Evolutionary conservation across 2,329 filamentous ascomycete genomes (phyloP).

Genomic region (Alternaria sp.): DNA sequence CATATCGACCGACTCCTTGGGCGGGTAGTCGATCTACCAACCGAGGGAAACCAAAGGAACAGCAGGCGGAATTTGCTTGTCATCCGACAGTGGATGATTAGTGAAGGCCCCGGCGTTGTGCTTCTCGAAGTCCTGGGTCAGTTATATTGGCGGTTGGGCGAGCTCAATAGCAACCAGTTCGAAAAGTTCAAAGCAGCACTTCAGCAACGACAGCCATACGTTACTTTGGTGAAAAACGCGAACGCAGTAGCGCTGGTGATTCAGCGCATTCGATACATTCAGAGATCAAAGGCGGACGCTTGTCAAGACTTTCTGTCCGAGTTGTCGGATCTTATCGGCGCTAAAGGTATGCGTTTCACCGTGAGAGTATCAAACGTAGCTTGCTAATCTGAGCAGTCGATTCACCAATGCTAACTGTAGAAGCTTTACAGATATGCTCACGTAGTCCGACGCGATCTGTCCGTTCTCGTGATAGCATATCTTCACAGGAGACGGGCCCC

Average conservation of each 20-base stretch:
- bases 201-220: conserved; percentile 36
- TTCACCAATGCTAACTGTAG: conserved; percentile 34
- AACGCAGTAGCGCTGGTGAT: conserved; percentile 34
- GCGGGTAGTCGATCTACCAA: conserved; percentile 44
- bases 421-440: conserved; percentile 28
- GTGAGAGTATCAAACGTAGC: neutral
- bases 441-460: conserved; percentile 37
- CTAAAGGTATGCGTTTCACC: conserved; percentile 29
- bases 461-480: conserved; percentile 31
- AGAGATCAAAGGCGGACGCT: conserved; percentile 40
- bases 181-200: conserved; percentile 43
- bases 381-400: conserved; percentile 32
- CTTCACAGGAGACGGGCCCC: conserved; percentile 32
- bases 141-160: conserved; percentile 44
- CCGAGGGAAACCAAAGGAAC: conserved; percentile 44
- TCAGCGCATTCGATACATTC: conserved; percentile 44
- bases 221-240: conserved; percentile 34
- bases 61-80: conserved; percentile 44
- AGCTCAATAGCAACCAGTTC: conserved; percentile 47
- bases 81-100: conserved; percentile 45
- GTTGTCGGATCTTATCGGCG: conserved; percentile 39
- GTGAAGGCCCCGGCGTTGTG: conserved; percentile 41
- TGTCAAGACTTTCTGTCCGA: conserved; percentile 45
- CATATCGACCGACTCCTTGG: conserved; percentile 44
- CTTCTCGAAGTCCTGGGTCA: conserved; percentile 45